Evolutionary conservation across 73 alveolate species (phyloP).

Genomic region (Paramecium tetraurelia): DNA sequence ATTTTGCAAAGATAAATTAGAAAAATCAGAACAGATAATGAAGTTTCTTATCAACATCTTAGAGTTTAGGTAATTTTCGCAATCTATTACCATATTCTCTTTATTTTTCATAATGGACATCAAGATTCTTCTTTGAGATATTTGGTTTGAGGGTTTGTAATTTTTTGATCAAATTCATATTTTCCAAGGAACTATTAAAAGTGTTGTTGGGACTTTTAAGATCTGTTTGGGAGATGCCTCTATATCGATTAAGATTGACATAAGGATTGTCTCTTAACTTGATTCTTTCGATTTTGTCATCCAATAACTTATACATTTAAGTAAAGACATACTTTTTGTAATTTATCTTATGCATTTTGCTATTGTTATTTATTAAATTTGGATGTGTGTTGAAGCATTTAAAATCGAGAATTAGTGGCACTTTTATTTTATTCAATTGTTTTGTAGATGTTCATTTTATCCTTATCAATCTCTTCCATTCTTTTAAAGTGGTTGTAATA

Average conservation of each 20-base stretch:
- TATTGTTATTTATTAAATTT: not conserved
- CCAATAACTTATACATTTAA: not conserved
- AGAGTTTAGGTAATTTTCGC: not conserved
- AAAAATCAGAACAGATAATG: not conserved
- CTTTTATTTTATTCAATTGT: not conserved
- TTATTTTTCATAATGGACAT: conserved; percentile 1
- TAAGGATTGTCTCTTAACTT: conserved; percentile 10
- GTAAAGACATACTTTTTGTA: not conserved
- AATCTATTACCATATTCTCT: not conserved
- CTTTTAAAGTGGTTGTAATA: not conserved
- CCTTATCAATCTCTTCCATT: conserved; percentile 22
- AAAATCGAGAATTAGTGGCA: not conserved
- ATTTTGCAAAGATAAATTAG: not conserved
- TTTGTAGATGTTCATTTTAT: not conserved
- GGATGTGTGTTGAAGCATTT: conserved; percentile 34
- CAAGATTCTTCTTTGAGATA: not conserved
- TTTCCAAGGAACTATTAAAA: not conserved
- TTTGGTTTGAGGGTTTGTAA: conserved; percentile 3
- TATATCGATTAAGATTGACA: not conserved
- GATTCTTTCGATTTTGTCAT: conserved; percentile 22
- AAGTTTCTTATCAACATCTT: not conserved
- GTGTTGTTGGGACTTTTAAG: not conserved
- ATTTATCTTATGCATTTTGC: not conserved
- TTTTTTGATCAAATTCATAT: not conserved
- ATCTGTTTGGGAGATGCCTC: not conserved